These are phyloP conservation scores for Pleurotus citrinopileatus DNA, from an alignment of 768 basidiomycete genomes.

Conservation along the genomic window DNA sequence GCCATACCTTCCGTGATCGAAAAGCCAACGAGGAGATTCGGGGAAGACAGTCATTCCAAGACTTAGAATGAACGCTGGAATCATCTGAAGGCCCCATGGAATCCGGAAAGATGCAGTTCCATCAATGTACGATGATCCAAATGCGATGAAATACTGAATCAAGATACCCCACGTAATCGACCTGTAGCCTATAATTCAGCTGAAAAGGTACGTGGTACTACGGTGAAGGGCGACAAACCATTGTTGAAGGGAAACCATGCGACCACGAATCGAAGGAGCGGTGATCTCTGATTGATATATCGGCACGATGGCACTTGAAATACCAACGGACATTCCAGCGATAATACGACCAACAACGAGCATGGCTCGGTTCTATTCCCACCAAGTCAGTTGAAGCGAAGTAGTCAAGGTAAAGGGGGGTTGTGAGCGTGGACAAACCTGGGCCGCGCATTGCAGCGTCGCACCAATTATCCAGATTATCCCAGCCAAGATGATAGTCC, in stretches of 20 bases:
- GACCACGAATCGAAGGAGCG: slow-evolving; percentile 69
- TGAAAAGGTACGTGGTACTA: background rate
- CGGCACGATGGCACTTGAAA: slow-evolving; percentile 65
- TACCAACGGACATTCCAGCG: slow-evolving; percentile 64
- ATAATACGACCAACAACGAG: slow-evolving; percentile 69
- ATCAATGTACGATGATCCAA: slow-evolving; percentile 71
- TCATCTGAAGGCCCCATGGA: slow-evolving; percentile 78
- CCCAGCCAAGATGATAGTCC: slow-evolving; percentile 63
- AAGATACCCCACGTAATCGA: slow-evolving; percentile 79
- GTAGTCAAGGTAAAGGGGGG: slow-evolving; percentile 1
- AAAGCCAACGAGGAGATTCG: slow-evolving; percentile 69
- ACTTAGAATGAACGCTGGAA: slow-evolving; percentile 70
- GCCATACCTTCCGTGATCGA: slow-evolving; percentile 56
- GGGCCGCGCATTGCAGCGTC: slow-evolving; percentile 64
- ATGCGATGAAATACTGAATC: slow-evolving; percentile 73
- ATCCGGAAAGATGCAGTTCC: slow-evolving; percentile 75
- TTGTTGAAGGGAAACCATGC: slow-evolving; percentile 75
- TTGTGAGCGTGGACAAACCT: slow-evolving; percentile 36
- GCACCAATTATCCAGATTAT: slow-evolving; percentile 72
- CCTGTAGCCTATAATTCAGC: slow-evolving; percentile 17
- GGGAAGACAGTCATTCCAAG: slow-evolving; percentile 68
- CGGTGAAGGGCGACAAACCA: slow-evolving; percentile 34
- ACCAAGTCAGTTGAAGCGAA: background rate
- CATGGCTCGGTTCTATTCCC: slow-evolving; percentile 70
- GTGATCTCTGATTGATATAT: slow-evolving; percentile 77